Percentiles rank a stretch among this genome's conserved stretches.
Conservation (phyloP, 805 yeast species). For the Candida ovalis region DNA sequence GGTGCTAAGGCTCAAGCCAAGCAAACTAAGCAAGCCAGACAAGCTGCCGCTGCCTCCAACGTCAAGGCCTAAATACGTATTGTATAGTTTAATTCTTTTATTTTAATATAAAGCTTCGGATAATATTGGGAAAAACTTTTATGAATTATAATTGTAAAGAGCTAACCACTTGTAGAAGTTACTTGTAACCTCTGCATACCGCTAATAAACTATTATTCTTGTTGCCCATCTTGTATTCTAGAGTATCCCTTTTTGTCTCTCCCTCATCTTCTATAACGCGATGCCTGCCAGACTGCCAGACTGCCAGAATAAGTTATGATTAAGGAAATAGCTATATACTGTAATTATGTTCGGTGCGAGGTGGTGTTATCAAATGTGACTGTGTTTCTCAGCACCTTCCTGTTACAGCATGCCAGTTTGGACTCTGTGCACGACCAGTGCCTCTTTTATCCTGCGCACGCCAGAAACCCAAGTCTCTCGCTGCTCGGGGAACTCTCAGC, state of each 20-base stretch:
- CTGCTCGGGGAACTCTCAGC: not conserved
- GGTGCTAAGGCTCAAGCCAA: conserved; percentile 92
- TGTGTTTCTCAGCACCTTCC: not conserved
- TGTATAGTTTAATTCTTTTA: not conserved
- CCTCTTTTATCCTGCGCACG: not conserved
- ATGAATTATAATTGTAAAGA: not conserved
- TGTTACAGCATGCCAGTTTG: not conserved
- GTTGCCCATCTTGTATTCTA: too few species aligned
- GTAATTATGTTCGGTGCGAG: too few species aligned
- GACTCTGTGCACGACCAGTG: not conserved
- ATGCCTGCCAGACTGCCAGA: too few species aligned
- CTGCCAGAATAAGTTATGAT: too few species aligned
- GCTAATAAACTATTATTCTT: too few species aligned
- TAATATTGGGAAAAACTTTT: not conserved
- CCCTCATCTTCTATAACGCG: too few species aligned
- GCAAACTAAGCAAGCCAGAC: conserved; percentile 70
- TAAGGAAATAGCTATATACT: too few species aligned
- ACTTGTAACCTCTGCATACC: too few species aligned
- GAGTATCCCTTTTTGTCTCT: too few species aligned
- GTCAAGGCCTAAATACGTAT: not conserved
- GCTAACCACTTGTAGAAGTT: too few species aligned
- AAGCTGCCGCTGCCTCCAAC: conserved; percentile 46
- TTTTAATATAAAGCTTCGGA: not conserved
- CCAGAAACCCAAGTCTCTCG: not conserved
- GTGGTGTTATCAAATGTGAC: not conserved